These are phyloP conservation scores for Orbilia javanica DNA, from an alignment of 2,329 filamentous ascomycete species.

Conservation along the genomic window DNA sequence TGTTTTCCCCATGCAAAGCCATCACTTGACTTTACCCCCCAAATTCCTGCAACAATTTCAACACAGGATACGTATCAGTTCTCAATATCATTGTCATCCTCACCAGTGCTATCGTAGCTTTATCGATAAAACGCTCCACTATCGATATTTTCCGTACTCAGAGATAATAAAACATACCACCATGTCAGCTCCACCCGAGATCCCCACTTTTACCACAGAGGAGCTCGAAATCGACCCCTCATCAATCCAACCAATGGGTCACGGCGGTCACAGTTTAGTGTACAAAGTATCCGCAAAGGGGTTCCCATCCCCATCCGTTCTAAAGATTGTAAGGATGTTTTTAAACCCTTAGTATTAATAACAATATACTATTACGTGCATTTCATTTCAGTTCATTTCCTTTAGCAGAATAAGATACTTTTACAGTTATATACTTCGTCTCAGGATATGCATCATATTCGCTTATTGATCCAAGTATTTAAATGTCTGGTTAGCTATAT, in stretches of 20 bases:
- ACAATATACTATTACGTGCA: background rate
- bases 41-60: slow-evolving; percentile 43
- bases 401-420: background rate
- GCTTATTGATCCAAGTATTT: background rate
- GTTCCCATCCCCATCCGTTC: slow-evolving; percentile 25
- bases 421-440: background rate
- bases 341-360: background rate
- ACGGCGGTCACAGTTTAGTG: slow-evolving; percentile 48
- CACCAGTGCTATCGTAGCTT: background rate
- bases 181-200: slow-evolving; percentile 10
- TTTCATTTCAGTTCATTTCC: background rate
- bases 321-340: slow-evolving; percentile 49
- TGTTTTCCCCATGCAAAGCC: background rate
- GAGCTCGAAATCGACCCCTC: slow-evolving; percentile 43
- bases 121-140: slow-evolving; percentile 11
- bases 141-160: background rate
- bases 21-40: background rate
- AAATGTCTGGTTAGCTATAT: background rate
- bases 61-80: slow-evolving; percentile 28
- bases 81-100: background rate
- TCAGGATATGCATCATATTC: background rate
- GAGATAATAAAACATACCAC: background rate
- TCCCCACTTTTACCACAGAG: slow-evolving; percentile 31
- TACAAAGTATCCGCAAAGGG: slow-evolving; percentile 44
- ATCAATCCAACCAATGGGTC: slow-evolving; percentile 32